Evolutionary conservation across 768 basidiomycete genomes (phyloP).

Genomic region (Zangia roseola): DNA sequence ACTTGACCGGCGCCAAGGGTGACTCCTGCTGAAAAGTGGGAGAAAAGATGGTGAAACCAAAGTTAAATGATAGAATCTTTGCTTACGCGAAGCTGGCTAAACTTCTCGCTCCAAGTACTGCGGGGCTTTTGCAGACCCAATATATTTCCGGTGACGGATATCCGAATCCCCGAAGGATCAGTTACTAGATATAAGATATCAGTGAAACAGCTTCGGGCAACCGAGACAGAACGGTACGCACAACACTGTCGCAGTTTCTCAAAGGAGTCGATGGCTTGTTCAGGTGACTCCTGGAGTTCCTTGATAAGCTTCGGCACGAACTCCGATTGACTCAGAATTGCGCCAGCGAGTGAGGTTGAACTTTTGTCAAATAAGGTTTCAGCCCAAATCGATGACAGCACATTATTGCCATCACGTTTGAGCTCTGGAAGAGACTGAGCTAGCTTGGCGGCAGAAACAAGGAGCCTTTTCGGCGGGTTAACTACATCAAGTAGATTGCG

Average conservation of each 20-base stretch:
- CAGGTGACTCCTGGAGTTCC: conserved; percentile 70
- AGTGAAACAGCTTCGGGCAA: background rate
- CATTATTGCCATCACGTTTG: conserved; percentile 85
- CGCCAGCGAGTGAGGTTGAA: conserved; percentile 66
- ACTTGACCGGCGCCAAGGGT: conserved; percentile 62
- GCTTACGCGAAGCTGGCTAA: conserved; percentile 59
- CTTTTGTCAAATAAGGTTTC: conserved; percentile 64
- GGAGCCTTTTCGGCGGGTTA: conserved; percentile 50
- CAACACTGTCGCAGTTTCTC: conserved; percentile 67
- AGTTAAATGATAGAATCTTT: conserved; percentile 15
- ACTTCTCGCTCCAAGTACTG: conserved; percentile 71
- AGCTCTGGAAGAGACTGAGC: conserved; percentile 87
- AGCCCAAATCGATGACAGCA: conserved; percentile 69
- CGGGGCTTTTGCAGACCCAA: conserved; percentile 67
- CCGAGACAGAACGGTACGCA: conserved; percentile 38
- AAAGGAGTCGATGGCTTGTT: conserved; percentile 68
- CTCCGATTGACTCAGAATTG: conserved; percentile 72
- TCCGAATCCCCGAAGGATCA: conserved; percentile 77
- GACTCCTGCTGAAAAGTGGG: conserved; percentile 38
- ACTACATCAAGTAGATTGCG: background rate
- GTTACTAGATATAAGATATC: conserved; percentile 53
- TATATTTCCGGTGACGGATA: conserved; percentile 90
- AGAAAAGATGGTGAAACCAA: conserved; percentile 1
- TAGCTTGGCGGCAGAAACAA: conserved; percentile 83
- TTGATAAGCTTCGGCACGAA: conserved; percentile 75